Percentiles rank a stretch among this genome's conserved stretches.
phyloP scores from a whole-genome alignment of 2,329 filamentous ascomycete genomes.

The Xylaria sp. region DNA sequence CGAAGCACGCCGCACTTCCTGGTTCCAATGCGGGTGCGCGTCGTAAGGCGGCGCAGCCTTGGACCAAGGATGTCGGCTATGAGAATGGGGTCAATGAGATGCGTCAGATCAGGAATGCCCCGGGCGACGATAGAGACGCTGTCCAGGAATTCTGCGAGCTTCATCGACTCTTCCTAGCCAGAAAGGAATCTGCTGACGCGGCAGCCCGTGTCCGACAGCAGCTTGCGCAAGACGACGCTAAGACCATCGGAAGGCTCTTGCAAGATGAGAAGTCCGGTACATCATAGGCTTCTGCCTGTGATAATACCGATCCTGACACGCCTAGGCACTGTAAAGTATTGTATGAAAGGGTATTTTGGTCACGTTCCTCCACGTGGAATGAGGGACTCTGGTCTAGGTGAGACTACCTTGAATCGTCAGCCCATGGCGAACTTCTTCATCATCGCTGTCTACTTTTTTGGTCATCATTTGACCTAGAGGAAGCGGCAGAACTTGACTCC shows the following conservation, averaged over 20 bases:
- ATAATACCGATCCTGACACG: not conserved
- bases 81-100: constrained; percentile 58
- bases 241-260: constrained; percentile 53
- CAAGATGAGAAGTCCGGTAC: constrained; percentile 40
- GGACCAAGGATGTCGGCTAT: constrained; percentile 62
- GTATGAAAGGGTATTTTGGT: too few relatives aligned
- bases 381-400: too few relatives aligned
- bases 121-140: constrained; percentile 59
- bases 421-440: too few relatives aligned
- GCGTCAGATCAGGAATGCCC: constrained; percentile 51
- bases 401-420: too few relatives aligned
- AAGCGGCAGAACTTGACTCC: too few relatives aligned
- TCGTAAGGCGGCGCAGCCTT: constrained; percentile 46
- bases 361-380: too few relatives aligned
- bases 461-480: too few relatives aligned
- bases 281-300: not conserved
- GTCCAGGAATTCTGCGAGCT: constrained; percentile 64
- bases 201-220: constrained; percentile 48
- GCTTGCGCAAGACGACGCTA: constrained; percentile 50
- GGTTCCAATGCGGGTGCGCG: constrained; percentile 30
- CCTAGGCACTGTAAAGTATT: too few relatives aligned
- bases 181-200: constrained; percentile 39
- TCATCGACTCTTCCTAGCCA: constrained; percentile 48
- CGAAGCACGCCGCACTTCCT: constrained; percentile 7
- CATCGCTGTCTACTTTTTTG: too few relatives aligned